Conservation (phyloP, 208 protist species). For the Trichomonas vaginalis region DNA sequence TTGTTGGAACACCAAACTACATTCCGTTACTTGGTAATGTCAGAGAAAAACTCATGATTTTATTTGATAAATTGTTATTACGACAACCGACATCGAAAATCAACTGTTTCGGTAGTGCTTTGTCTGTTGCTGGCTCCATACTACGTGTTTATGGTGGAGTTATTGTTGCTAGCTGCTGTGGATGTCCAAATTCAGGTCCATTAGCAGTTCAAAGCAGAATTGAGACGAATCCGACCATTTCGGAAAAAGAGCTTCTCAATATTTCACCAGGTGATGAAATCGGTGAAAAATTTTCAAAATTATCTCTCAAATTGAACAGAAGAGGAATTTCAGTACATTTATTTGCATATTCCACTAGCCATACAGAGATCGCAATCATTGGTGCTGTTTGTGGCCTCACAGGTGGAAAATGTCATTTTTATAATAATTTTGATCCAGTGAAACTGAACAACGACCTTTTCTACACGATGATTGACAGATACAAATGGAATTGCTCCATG, state of each 20-base stretch:
- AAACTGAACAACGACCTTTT: background rate
- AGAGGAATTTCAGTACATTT: background rate
- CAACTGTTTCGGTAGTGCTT: background rate
- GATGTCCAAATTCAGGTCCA: background rate
- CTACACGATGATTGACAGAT: background rate
- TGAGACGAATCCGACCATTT: background rate
- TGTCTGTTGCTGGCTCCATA: background rate
- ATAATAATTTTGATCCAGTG: background rate
- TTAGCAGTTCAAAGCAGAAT: background rate
- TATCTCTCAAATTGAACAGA: background rate
- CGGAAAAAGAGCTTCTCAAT: background rate
- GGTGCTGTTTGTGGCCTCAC: background rate
- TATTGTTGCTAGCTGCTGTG: background rate
- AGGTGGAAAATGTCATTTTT: background rate
- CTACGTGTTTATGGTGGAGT: background rate
- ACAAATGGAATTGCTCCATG: background rate
- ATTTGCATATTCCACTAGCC: background rate
- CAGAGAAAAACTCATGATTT: background rate
- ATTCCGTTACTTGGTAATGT: background rate
- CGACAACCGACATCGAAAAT: too few relatives aligned
- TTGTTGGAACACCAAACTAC: background rate
- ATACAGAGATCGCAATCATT: background rate
- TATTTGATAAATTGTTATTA: background rate
- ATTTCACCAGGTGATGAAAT: background rate
- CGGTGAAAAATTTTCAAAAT: background rate